These are phyloP conservation scores for Clarireedia hainanense DNA, from an alignment of 2,329 filamentous ascomycete genomes.

Conservation along the genomic window DNA sequence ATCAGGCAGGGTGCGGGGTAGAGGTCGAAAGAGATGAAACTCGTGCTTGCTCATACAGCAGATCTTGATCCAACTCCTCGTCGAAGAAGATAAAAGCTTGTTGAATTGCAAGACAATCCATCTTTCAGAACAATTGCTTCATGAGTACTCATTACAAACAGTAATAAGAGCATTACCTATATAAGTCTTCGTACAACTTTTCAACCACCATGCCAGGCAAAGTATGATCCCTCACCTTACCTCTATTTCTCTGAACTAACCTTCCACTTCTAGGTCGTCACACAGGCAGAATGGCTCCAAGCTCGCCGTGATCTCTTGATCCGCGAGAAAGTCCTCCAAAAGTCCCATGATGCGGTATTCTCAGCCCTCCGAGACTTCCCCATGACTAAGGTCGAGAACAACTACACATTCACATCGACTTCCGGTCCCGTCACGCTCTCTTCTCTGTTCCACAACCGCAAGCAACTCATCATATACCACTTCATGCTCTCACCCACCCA, in stretches of 20 bases:
- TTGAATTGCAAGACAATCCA: no score
- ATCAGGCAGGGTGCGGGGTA: background rate
- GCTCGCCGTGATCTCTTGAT: slow-evolving; percentile 30
- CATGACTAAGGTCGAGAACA: slow-evolving; percentile 33
- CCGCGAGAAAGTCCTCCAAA: slow-evolving; percentile 31
- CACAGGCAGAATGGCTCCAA: slow-evolving; percentile 30
- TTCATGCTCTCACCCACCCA: slow-evolving; percentile 37
- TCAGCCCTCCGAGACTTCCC: slow-evolving; percentile 32
- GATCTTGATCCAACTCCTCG: background rate
- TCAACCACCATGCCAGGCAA: background rate
- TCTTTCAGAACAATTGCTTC: no score
- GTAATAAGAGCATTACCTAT: no score
- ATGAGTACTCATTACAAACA: background rate
- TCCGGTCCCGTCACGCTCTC: slow-evolving; percentile 20
- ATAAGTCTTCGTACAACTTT: background rate
- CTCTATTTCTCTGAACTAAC: background rate
- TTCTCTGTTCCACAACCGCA: slow-evolving; percentile 30
- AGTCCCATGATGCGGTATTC: slow-evolving; percentile 26
- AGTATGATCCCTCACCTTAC: background rate
- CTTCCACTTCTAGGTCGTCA: slow-evolving; percentile 23
- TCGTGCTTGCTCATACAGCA: no score
- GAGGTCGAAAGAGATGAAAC: background rate
- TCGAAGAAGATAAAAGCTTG: background rate
- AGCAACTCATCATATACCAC: slow-evolving; percentile 37
- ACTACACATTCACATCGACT: slow-evolving; percentile 27